A percentile compares a stretch with the other conserved stretches of the same genome.
Evolutionary conservation across 257 asterid genomes (phyloP).

Genomic region (Plantago ovata): DNA sequence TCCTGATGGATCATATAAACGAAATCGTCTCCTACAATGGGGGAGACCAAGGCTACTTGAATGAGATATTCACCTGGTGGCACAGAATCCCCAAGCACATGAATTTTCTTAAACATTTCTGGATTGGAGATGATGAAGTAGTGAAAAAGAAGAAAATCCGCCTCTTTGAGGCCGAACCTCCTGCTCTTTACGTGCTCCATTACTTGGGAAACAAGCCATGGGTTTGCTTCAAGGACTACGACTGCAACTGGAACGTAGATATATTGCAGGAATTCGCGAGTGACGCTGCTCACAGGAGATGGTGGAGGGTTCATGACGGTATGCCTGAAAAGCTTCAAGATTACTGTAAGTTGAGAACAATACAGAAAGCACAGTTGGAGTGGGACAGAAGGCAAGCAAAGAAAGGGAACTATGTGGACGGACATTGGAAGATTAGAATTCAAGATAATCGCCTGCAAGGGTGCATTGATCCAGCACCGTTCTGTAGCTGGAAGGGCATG

Average conservation of each 20-base stretch:
- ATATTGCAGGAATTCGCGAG: slow-evolving; percentile 76
- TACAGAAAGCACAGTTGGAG: slow-evolving; percentile 84
- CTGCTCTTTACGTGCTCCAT: slow-evolving; percentile 71
- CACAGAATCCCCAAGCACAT: slow-evolving; percentile 84
- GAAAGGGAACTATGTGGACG: slow-evolving; percentile 45
- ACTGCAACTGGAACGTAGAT: slow-evolving; percentile 88
- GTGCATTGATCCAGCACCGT: slow-evolving; percentile 58
- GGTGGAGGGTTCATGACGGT: slow-evolving; percentile 86
- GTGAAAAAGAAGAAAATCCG: slow-evolving; percentile 49
- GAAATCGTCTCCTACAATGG: slow-evolving; percentile 88
- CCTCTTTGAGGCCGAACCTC: slow-evolving; percentile 72
- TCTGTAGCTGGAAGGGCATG: slow-evolving; percentile 71
- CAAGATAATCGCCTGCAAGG: slow-evolving; percentile 44
- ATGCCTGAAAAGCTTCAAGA: slow-evolving; percentile 56
- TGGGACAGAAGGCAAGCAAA: slow-evolving; percentile 82
- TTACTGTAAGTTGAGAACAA: slow-evolving; percentile 54
- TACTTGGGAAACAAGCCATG: slow-evolving; percentile 85
- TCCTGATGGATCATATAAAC: slow-evolving; percentile 75
- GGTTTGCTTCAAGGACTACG: slow-evolving; percentile 83
- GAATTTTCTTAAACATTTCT: slow-evolving; percentile 78
- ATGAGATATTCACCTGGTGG: slow-evolving; percentile 91
- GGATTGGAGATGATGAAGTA: slow-evolving; percentile 75
- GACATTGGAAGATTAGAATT: slow-evolving; percentile 61
- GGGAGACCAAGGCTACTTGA: slow-evolving; percentile 87
- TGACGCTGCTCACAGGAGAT: slow-evolving; percentile 69